These are phyloP conservation scores for Scleromitrula shiraiana DNA, from an alignment of 2,329 filamentous ascomycete species.

Conservation along the genomic window DNA sequence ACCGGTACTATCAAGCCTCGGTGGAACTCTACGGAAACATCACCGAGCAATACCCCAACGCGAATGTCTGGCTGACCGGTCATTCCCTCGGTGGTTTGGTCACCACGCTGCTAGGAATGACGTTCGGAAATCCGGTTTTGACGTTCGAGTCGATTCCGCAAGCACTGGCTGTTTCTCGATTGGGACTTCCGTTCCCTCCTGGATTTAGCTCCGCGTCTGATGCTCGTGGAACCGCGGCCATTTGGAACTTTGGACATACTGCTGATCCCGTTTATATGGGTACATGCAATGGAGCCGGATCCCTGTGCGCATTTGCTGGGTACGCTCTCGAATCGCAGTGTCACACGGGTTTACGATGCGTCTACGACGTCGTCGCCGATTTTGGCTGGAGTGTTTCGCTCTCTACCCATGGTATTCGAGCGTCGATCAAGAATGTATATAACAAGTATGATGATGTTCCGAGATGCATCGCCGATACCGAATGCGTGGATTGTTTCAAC, in stretches of 20 bases:
- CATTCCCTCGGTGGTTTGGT: conserved; percentile 91
- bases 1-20: conserved; percentile 81
- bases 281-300: conserved; percentile 78
- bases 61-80: conserved; percentile 79
- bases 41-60: conserved; percentile 72
- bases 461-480: conserved; percentile 60
- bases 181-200: conserved; percentile 77
- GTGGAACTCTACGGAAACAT: conserved; percentile 87
- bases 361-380: conserved; percentile 84
- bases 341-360: conserved; percentile 76
- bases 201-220: conserved; percentile 47
- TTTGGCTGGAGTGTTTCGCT: conserved; percentile 86
- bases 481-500: conserved; percentile 77
- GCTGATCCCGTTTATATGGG: conserved; percentile 92
- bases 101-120: conserved; percentile 73
- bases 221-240: conserved; percentile 59
- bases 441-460: conserved; percentile 73
- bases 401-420: conserved; percentile 78
- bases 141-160: conserved; percentile 90
- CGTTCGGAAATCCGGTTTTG: conserved; percentile 77
- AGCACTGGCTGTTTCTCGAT: conserved; percentile 71
- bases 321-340: conserved; percentile 86
- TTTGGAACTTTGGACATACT: conserved; percentile 86
- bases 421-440: conserved; percentile 78
- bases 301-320: conserved; percentile 75